Base-by-base conservation (phyloP, 352 stramenopile species). In the Bremia lactucae region DNA sequence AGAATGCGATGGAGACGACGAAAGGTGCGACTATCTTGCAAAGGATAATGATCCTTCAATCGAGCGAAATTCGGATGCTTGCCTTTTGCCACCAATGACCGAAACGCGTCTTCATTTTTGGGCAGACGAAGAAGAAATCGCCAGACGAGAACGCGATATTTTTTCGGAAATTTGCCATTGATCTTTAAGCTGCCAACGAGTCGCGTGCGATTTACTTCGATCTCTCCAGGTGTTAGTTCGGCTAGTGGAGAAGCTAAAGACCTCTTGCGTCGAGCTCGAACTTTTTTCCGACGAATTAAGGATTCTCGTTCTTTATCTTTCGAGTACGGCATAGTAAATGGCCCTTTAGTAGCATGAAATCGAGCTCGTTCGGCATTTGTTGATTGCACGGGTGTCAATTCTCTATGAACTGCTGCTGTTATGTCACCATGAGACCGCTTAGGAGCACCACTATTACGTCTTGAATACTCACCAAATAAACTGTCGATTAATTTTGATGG, bases 121-220 rank as follows among this genome's bases (percentile, higher is more conserved):
- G 87, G 87, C 11, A 96, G 49, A 1, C 52, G 63, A 44, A 95
- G 57, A 36, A 95, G 49, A 31, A 90, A 95, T 20, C 71, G 64
- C 83, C 83, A 95, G 16, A 86, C 77, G 1, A 93, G 55, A 13
- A 87, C 62, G 2, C 83, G 78, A 43, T 94, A 93, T 36, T 88
- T 87, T 11, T 65, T 72, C 0, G 83, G 83, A 39, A 88, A 95
- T 37, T 54, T 62, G 3, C 81, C 80, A 51, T 79, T 84, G 48
- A 62, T 76, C 28, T 70, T 68, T 3, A 95, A 61, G 36, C 70
- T 79, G 11, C 61, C 55, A 47, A 75, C 55, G 2, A 93, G 56
- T 24, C 75, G 75, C 34, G 65, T 78, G 15, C 58, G 61, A 56
- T 90, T 86, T 16, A 79, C 42, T 44, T 67, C 59, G 16, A 84